Evolutionary conservation across 1,284 basidiomycete genomes (phyloP), one percentile per base, ranked within the genome.

Genomic region (Athelia psychrophila): DNA sequence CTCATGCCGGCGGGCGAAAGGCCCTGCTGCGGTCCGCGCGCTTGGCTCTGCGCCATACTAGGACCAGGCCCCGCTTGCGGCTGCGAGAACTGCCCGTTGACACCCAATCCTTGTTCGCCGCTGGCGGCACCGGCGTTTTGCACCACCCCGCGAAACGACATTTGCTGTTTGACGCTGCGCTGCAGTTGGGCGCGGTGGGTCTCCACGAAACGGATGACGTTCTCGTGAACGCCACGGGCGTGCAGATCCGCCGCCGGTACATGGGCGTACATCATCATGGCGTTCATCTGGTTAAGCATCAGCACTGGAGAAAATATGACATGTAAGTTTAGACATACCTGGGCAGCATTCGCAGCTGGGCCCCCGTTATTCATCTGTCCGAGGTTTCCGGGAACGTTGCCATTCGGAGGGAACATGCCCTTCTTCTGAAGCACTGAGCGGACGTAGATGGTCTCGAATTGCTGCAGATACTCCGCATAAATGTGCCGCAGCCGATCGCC

Each of bases 361-460:
- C 42, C 38, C 33, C 33, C 30, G 36, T 50, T 48, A 38, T 47
- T 52, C 33, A 44, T 48, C 45, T 48, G 51, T 23, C 46, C 47
- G 33, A 58, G 15, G 22, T 47, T 54, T 51, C 20, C 24, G 47
- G 49, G 38, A 50, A 16, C 6, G 15, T 40, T 50, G 16, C 48
- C 48, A 20, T 46, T 22, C 8, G 44, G 22, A 46, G 44, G 59
- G 51, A 62, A 57, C 56, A 65, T 68, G 46, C 57, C 58, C 36
- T 63, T 62, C 20, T 56, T 53, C 2, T 72, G 64, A 35, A 68
- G 52, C 3, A 72, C 60, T 3, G 68, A 70, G 16, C 52, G 40
- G 47, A 80, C 64, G 56, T 86, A 86, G 19, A 75, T 72, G 10
- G 64, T 57, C 60, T 90, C 87, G 62, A 90, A 88, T 8, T 61